These are phyloP conservation scores for Arxiozyma slooffiae DNA, from an alignment of 1,139 yeast species.

Conservation along the genomic window DNA sequence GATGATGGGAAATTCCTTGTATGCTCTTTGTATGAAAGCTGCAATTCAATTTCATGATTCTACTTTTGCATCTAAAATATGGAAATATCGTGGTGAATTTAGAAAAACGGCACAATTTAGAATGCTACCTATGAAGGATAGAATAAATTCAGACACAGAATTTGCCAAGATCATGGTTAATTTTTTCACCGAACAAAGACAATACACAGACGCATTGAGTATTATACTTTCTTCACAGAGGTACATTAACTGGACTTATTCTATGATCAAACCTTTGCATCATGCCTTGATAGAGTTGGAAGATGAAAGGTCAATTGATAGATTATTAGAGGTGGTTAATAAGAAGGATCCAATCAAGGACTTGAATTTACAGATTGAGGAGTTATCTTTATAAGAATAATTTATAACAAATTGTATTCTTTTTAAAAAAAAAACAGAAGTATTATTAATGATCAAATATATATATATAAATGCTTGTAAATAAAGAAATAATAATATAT, in stretches of 20 bases:
- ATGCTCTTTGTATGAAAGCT: conserved; percentile 56
- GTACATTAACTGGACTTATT: conserved; percentile 65
- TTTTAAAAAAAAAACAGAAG: neutral
- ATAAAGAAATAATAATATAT: neutral
- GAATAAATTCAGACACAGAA: conserved; percentile 40
- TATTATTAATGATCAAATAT: neutral
- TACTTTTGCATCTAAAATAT: conserved; percentile 51
- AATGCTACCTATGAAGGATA: conserved; percentile 32
- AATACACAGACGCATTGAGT: conserved; percentile 58
- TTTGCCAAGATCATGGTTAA: conserved; percentile 27
- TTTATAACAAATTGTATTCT: neutral
- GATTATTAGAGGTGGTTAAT: conserved; percentile 22
- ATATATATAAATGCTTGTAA: neutral
- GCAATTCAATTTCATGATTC: conserved; percentile 47
- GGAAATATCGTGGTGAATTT: conserved; percentile 71
- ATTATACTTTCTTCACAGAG: conserved; percentile 57
- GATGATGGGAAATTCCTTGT: conserved; percentile 42
- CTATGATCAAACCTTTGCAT: conserved; percentile 42
- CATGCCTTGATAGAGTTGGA: conserved; percentile 44
- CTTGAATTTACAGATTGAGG: conserved; percentile 13
- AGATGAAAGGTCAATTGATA: conserved; percentile 32
- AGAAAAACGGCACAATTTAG: conserved; percentile 48
- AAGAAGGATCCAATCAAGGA: conserved; percentile 14
- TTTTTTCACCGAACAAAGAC: conserved; percentile 19
- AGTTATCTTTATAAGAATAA: conserved; percentile 5